phyloP scores from a whole-genome alignment of 2,329 filamentous ascomycete genomes.

The Alternaria brassicicola region DNA sequence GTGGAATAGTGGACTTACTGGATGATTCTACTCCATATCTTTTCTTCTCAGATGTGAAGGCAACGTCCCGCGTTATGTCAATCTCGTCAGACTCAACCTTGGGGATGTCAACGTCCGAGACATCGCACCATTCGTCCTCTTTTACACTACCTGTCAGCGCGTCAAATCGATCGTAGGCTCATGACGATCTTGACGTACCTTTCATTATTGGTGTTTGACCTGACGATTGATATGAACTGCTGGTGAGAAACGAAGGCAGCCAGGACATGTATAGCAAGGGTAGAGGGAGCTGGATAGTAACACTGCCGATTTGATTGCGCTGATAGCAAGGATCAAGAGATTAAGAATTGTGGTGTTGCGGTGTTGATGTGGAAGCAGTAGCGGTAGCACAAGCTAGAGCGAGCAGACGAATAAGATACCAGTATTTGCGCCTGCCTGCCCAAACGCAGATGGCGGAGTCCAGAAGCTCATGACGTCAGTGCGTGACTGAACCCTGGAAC shows the following conservation, averaged over 20 bases:
- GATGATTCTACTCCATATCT: slow-evolving; percentile 14
- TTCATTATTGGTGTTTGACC: neutral
- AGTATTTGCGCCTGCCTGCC: slow-evolving; percentile 7
- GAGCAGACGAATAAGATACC: neutral
- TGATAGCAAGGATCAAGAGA: neutral
- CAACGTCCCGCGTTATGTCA: neutral
- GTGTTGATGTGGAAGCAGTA: neutral
- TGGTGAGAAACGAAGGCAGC: neutral
- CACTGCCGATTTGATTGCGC: neutral
- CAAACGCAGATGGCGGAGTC: slow-evolving; percentile 1
- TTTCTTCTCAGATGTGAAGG: neutral
- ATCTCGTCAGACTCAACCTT: neutral
- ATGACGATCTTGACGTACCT: neutral
- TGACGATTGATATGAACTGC: neutral
- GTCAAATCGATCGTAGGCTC: neutral
- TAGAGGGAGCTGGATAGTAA: neutral
- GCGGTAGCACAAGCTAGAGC: neutral
- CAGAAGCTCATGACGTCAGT: slow-evolving; percentile 2
- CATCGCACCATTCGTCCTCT: slow-evolving; percentile 22
- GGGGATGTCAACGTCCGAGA: neutral
- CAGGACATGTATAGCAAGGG: neutral
- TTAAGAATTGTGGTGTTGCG: neutral
- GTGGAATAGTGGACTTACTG: slow-evolving; percentile 13
- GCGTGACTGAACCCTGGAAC: neutral
- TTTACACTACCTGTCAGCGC: slow-evolving; percentile 3